Percentiles rank a stretch among this genome's conserved stretches.
These are phyloP conservation scores for Polytrichum commune DNA, from an alignment of 225 moss, liverwort and hornwort genomes.

Conservation along the genomic window DNA sequence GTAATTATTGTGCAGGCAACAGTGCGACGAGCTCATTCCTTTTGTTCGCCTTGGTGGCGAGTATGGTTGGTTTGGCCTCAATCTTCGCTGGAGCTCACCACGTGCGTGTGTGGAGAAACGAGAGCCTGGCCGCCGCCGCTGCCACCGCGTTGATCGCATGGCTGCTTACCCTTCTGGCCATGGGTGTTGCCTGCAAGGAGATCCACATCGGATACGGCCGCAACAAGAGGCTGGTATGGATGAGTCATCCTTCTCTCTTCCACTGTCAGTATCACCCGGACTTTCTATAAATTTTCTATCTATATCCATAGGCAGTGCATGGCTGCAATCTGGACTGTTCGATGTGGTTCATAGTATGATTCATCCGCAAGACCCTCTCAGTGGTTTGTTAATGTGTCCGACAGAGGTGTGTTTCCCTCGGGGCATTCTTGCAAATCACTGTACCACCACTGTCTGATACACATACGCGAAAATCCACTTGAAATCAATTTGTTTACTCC, in stretches of 20 bases:
- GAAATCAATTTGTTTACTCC: no score
- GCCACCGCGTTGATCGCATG: constrained; percentile 47
- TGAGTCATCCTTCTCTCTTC: no score
- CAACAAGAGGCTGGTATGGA: constrained; percentile 42
- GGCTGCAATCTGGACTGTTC: no score
- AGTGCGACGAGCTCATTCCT: constrained; percentile 27
- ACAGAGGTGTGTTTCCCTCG: no score
- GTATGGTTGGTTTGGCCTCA: constrained; percentile 47
- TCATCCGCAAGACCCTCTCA: no score
- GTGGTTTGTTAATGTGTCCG: no score
- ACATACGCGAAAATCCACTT: no score
- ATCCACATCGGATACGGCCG: constrained; percentile 34
- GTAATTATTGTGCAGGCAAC: constrained; percentile 24
- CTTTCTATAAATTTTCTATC: no score
- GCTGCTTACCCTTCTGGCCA: constrained; percentile 49
- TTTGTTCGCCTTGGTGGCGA: constrained; percentile 23
- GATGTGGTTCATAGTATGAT: no score
- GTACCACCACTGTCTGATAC: no score
- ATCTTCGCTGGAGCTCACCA: constrained; percentile 40
- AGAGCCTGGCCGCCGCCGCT: constrained; percentile 30
- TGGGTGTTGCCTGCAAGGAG: constrained; percentile 51
- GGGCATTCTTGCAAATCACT: no score
- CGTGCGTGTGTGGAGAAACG: constrained; percentile 25
- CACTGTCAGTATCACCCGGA: not conserved
- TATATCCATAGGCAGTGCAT: no score